Evolutionary conservation across 306 rosid species (phyloP).

Genomic region (Castanospermum australe): DNA sequence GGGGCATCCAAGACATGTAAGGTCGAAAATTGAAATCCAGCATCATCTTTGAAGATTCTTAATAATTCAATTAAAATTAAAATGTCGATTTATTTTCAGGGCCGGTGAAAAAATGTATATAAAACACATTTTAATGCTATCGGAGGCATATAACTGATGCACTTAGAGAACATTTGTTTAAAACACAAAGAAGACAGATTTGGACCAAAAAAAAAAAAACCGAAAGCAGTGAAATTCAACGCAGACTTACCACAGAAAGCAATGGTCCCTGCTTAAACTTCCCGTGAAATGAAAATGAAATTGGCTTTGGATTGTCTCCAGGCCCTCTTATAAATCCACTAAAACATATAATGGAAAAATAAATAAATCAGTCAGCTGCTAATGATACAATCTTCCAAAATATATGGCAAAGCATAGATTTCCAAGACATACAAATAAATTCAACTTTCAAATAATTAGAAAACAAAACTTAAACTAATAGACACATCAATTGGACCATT

Average conservation of each 20-base stretch:
- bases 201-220: not conserved
- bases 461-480: not conserved
- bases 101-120: not conserved
- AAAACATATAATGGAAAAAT: slow-evolving; percentile 17
- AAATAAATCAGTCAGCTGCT: not conserved
- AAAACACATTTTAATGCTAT: not conserved
- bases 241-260: slow-evolving; percentile 78
- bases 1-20: not conserved
- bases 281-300: slow-evolving; percentile 75
- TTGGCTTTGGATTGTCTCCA: slow-evolving; percentile 79
- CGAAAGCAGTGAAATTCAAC: not conserved
- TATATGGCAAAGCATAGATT: not conserved
- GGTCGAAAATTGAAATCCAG: slow-evolving; percentile 8
- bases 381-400: not conserved
- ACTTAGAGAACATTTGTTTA: not conserved
- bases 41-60: not conserved
- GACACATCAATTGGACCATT: not conserved
- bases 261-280: slow-evolving; percentile 92
- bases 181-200: not conserved
- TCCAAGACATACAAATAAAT: not conserved
- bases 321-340: slow-evolving; percentile 99
- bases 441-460: not conserved
- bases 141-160: not conserved
- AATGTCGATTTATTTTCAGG: not conserved
- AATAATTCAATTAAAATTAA: not conserved